Evolutionary conservation across 768 basidiomycete genomes (phyloP).

Genomic region (Rhizopogon vulgaris): DNA sequence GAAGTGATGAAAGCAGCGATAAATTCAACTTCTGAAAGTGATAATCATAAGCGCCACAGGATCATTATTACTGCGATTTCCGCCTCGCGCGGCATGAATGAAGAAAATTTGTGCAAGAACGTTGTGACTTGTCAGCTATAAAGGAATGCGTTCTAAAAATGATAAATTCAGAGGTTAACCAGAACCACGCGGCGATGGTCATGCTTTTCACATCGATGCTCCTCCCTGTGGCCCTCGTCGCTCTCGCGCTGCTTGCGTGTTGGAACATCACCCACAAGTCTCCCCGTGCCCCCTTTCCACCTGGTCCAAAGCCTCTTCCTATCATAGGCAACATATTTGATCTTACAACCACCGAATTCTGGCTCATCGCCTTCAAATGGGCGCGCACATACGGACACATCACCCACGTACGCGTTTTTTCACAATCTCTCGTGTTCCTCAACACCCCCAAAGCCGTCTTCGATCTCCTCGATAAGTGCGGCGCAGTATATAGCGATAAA

Average conservation of each 20-base stretch:
- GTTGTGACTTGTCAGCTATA: too few relatives aligned
- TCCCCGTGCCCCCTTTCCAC: slow-evolving; percentile 42
- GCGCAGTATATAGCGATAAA: slow-evolving; percentile 71
- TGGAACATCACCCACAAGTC: slow-evolving; percentile 6
- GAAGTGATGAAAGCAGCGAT: too few relatives aligned
- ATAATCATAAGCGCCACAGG: too few relatives aligned
- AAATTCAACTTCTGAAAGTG: too few relatives aligned
- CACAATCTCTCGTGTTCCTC: slow-evolving; percentile 63
- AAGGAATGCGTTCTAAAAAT: too few relatives aligned
- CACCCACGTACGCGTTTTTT: slow-evolving; percentile 59
- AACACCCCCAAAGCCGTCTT: slow-evolving; percentile 52
- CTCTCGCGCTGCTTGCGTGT: slow-evolving; percentile 13
- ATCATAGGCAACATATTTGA: slow-evolving; percentile 60
- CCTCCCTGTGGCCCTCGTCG: slow-evolving; percentile 3
- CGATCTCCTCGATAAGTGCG: slow-evolving; percentile 66
- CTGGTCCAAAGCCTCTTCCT: slow-evolving; percentile 63
- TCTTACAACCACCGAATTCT: slow-evolving; percentile 54
- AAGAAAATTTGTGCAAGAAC: too few relatives aligned
- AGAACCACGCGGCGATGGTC: too few relatives aligned
- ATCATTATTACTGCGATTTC: too few relatives aligned
- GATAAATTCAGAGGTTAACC: too few relatives aligned
- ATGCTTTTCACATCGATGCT: too few relatives aligned
- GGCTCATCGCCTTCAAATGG: slow-evolving; percentile 60
- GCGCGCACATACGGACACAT: slow-evolving; percentile 48
- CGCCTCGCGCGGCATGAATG: too few relatives aligned